Conservation (phyloP, 2,329 filamentous ascomycete genomes). For the Calonectria fujianensis region DNA sequence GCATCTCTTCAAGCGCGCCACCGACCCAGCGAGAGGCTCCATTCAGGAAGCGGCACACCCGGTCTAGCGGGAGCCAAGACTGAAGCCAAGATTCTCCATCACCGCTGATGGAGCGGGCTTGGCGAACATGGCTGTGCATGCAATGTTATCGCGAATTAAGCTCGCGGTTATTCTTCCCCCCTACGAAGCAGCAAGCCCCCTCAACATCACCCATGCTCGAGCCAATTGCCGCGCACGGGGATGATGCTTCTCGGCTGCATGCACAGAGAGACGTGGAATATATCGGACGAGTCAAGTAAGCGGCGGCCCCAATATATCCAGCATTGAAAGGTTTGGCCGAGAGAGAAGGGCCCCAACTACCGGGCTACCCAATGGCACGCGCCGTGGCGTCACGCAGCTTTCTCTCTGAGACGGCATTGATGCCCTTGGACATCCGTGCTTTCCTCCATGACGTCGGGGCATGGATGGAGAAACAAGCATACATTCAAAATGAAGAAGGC, state of each 20-base stretch:
- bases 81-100: not conserved
- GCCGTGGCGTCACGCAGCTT: not conserved
- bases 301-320: not conserved
- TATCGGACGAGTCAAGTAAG: slow-evolving; percentile 11
- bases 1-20: not conserved
- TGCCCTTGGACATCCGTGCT: slow-evolving; percentile 2
- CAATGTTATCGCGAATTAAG: slow-evolving; percentile 25
- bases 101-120: slow-evolving; percentile 3
- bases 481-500: not conserved
- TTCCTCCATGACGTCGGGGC: slow-evolving; percentile 8
- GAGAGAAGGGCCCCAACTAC: not conserved
- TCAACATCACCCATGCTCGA: not conserved
- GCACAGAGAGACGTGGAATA: not conserved
- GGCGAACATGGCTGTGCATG: slow-evolving; percentile 18
- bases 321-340: not conserved
- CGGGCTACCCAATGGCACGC: slow-evolving; percentile 9
- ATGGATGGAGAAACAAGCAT: not conserved
- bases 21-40: not conserved
- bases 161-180: not conserved
- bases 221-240: not conserved
- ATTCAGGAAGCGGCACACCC: not conserved
- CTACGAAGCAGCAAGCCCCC: too few species aligned
- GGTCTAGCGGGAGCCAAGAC: slow-evolving; percentile 1
- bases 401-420: slow-evolving; percentile 19
- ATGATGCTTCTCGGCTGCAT: not conserved